A percentile compares a stretch with the other conserved stretches of the same genome.
phyloP scores from a whole-genome alignment of 345 rosid genomes.

The Raphanus raphanistrum region DNA sequence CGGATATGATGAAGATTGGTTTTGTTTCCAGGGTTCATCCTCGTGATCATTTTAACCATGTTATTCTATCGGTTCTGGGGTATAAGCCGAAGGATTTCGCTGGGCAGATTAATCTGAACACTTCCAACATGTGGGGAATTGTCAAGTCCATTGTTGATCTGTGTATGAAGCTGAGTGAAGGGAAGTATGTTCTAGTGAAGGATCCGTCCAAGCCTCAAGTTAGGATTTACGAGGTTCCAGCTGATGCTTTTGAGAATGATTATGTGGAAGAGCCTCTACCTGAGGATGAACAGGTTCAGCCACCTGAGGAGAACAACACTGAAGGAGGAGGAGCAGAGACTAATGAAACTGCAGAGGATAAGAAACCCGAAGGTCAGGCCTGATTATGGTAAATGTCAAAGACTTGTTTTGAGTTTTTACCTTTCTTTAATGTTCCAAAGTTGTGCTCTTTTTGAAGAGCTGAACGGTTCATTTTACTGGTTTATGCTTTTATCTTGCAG shows the following conservation, averaged over 20 bases:
- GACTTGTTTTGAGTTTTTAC: constrained; percentile 11
- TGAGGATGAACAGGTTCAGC: constrained; percentile 51
- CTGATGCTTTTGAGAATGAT: constrained; percentile 96
- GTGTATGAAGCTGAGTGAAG: constrained; percentile 65
- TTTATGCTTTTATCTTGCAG: constrained; percentile 2
- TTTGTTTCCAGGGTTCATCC: constrained; percentile 97
- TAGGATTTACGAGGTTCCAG: constrained; percentile 91
- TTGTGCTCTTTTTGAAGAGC: not conserved
- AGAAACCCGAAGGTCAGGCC: constrained; percentile 44
- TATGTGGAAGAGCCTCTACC: constrained; percentile 90
- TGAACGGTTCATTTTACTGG: not conserved
- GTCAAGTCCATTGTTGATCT: constrained; percentile 91
- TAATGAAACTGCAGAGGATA: constrained; percentile 50
- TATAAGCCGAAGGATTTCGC: constrained; percentile 93
- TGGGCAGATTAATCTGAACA: constrained; percentile 84
- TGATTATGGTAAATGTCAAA: constrained; percentile 45
- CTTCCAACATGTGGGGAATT: constrained; percentile 95
- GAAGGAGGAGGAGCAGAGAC: constrained; percentile 50
- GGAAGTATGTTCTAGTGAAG: constrained; percentile 75
- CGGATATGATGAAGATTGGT: constrained; percentile 96
- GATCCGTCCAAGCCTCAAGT: constrained; percentile 95
- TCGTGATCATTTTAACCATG: constrained; percentile 95
- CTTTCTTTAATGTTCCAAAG: not conserved
- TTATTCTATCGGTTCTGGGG: constrained; percentile 84
- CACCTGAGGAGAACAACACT: constrained; percentile 59